Evolutionary conservation across 129 eudicot species (phyloP).

Genomic region (Tanacetum coccineum): DNA sequence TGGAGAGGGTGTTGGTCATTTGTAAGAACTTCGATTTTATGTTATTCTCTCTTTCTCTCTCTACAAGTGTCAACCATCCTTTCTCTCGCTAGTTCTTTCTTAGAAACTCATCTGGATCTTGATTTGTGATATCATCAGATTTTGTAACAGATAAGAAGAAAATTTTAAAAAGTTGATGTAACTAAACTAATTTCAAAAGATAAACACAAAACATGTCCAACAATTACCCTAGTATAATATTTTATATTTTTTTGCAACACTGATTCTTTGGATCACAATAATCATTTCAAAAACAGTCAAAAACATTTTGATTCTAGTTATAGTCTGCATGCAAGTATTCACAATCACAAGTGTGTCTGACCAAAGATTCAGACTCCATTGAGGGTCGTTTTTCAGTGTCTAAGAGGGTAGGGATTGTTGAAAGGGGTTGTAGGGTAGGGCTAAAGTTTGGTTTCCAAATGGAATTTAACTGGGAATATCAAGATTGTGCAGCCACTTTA

Average conservation of each 20-base stretch:
- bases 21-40: no score
- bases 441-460: conserved; percentile 31
- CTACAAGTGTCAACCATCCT: no score
- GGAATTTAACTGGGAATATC: conserved; percentile 35
- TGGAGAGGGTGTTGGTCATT: no score
- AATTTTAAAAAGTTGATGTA: no score
- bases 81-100: no score
- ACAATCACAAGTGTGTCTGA: conserved; percentile 37
- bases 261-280: conserved; percentile 4
- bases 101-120: no score
- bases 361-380: conserved; percentile 30
- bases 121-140: no score
- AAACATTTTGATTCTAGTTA: conserved; percentile 11
- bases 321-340: conserved; percentile 23
- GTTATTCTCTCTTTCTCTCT: no score
- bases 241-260: not conserved
- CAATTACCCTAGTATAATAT: no score
- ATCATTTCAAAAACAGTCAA: conserved; percentile 18
- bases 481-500: conserved; percentile 40
- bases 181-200: no score
- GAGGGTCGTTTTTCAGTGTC: conserved; percentile 20
- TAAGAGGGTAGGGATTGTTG: conserved; percentile 16
- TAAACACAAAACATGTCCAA: no score
- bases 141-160: no score
- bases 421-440: not conserved